Evolutionary conservation across 1,139 yeast genomes (phyloP), one percentile per base, ranked within the genome.

Genomic region (Blastobotrys serpentis): DNA sequence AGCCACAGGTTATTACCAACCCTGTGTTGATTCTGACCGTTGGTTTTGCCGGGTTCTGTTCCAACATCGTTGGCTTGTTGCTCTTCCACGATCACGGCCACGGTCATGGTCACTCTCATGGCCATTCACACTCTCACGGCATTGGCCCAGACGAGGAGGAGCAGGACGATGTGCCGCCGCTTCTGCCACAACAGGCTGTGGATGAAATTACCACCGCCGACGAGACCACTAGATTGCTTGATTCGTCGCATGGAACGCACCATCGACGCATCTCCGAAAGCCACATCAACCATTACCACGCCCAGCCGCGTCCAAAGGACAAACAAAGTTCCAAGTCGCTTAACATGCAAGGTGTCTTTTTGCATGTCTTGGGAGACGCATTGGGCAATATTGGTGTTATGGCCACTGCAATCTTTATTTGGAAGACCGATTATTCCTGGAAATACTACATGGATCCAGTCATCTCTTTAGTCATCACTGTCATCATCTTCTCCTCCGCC

Each of bases 301-400:
- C 67, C 18, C 71, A 70, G 49, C 64, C 63, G 32, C 60, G 60
- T 49, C 34, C 39, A 1, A 46, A 44, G 38, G 48, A 48, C 13
- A 55, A 59, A 48, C 46, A 56, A 48, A 47, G 52, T 52, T 38
- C 56, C 48, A 55, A 78, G 65, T 86, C 96, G 11, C 74, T 92
- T 73, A 92, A 92, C 69, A 92, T 92, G 98, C 94, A 88, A 61
- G 98, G 98, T 54, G 98, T 92, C 3, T 92, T 87, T 63, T 74
- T 92, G 60, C 98, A 92, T 65, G 98, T 92, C 4, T 58, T 92
- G 59, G 98, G 98, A 40, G 98, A 92, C 66, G 98, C 98, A 1
- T 73, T 92, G 53, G 98, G 98, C 56, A 92, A 92, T 64, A 72
- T 92, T 49, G 98, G 98, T 56, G 98, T 92, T 47, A 92, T 92